Evolutionary conservation across 1,284 basidiomycete genomes (phyloP), one percentile per base, ranked within the genome.

Genomic region (Cryptococcus sp.): DNA sequence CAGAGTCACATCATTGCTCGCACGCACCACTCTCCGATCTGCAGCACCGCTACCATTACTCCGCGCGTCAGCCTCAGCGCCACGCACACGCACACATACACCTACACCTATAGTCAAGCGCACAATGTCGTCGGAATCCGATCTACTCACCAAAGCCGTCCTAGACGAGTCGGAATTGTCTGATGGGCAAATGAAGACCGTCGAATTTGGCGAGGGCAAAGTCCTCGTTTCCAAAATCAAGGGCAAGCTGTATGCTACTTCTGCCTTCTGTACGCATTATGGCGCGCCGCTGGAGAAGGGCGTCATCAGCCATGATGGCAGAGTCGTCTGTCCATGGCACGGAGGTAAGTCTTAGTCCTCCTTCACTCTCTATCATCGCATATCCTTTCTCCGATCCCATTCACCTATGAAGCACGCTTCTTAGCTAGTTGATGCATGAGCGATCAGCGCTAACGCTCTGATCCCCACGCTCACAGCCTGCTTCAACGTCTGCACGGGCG

Each of bases 261-360:
- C 87, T 62, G 88, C 89, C 16, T 89, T 86, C 79, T 95, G 92
- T 80, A 93, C 91, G 3, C 92, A 94, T 77, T 78, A 77, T 55
- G 75, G 75, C 40, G 75, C 75, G 10, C 71, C 71, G 5, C 66
- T 76, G 10, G 70, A 73, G 48, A 72, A 93, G 76, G 93, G 92
- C 60, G 86, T 91, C 7, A 82, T 95, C 52, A 86, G 88, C 10
- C 83, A 85, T 30, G 87, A 90, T 70, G 91, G 89, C 7, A 81
- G 90, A 64, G 83, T 94, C 42, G 86, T 90, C 52, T 91, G 91
- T 73, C 91, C 91, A 7, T 94, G 91, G 91, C 91, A 94, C 75
- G 91, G 91, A 80, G 88, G 88, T 88, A 66, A 56, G 81, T 71
- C 6, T 4, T 42, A 15, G 25, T 13, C 41, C 5, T 22, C 3